Evolutionary conservation across 257 asterid genomes (phyloP).

Genomic region (Solanum corneliomulleri): DNA sequence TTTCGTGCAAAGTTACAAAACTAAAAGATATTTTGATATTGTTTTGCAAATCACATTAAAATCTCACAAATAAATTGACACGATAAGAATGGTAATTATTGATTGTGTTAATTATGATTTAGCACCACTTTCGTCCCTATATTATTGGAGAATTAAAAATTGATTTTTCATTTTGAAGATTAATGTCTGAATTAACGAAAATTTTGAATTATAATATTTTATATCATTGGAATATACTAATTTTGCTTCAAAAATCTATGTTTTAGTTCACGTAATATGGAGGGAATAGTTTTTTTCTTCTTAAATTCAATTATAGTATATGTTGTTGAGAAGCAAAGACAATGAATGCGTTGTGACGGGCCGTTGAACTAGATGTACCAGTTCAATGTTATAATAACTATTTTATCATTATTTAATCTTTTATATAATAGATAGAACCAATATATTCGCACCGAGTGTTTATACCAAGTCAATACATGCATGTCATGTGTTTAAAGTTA

Average conservation of each 20-base stretch:
- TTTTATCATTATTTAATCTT: too few relatives aligned
- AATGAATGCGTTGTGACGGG: background rate
- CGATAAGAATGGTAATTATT: background rate
- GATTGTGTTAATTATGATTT: background rate
- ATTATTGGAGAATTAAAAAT: too few relatives aligned
- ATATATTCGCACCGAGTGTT: too few relatives aligned
- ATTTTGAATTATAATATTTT: background rate
- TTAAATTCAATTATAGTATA: background rate
- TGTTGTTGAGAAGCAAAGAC: background rate
- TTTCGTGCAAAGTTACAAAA: background rate
- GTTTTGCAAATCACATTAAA: too few relatives aligned
- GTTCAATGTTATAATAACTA: background rate
- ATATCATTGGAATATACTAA: background rate
- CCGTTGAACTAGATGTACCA: background rate
- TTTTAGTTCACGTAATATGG: background rate
- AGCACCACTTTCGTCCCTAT: background rate
- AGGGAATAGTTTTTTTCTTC: background rate
- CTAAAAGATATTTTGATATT: too few relatives aligned
- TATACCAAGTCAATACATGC: too few relatives aligned
- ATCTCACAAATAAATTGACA: too few relatives aligned
- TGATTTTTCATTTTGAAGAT: background rate
- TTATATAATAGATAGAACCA: too few relatives aligned
- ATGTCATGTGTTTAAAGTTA: too few relatives aligned
- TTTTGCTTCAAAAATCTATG: background rate
- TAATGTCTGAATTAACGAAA: background rate